Evolutionary conservation across 2,329 filamentous ascomycete genomes (phyloP), one percentile per base, ranked within the genome.

Genomic region (Colletotrichum trifolii): DNA sequence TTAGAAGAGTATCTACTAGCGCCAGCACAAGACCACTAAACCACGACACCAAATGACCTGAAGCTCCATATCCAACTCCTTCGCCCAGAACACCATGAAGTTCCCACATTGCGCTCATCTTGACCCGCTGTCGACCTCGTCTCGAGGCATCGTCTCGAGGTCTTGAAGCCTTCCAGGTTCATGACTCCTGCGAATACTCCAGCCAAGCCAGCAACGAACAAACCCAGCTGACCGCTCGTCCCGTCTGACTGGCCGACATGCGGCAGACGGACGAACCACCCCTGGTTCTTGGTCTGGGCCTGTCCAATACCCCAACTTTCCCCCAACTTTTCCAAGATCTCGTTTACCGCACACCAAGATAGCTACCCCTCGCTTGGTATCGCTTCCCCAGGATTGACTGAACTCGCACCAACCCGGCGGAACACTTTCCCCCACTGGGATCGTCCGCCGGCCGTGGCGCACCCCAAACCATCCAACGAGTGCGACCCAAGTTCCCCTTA

Each of bases 401-500:
- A 57, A n/a, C 53, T 38, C 36, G 53, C 63, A 46, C 52, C 63
- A 66, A 47, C 52, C 63, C 63, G 49, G 49, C 59, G 58, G 63
- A 49, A 56, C 47, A 38, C 45, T 50, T 58, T 47, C 59, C 58
- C 58, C 52, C 47, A 46, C 48, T n/a, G 50, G 46, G 58, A 25
- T 25, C 58, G 63, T 59, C 50, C 52, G 63, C 58, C 59, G 58
- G 50, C 58, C 25, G 25, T 25, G 62, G 43, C 43, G 63, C 47
- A 13, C 56, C 59, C 58, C 36, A 66, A 56, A 63, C 12, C 52
- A 59, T 57, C 58, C 53, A 54, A 53, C 52, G 58, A 66, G 58
- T 66, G 59, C 53, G 35, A 66, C 58, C 53, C 59, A 66, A 57
- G 63, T 15, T 53, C 52, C 58, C 63, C 53, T 66, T 63, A 63